These are phyloP conservation scores for Mycena filopes DNA, from an alignment of 768 basidiomycete species.

Conservation along the genomic window DNA sequence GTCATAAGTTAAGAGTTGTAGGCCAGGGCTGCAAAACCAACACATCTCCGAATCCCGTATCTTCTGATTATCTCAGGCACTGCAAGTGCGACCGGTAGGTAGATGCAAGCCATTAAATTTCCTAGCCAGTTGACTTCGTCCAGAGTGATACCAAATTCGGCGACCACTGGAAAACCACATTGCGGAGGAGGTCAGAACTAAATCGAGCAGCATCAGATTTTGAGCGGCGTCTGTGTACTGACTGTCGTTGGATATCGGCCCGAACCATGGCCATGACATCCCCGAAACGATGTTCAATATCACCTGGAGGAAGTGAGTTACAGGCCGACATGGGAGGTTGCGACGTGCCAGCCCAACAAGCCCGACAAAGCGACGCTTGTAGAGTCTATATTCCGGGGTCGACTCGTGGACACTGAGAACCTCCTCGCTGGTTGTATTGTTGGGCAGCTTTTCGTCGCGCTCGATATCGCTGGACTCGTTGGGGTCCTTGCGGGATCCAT, in stretches of 20 bases:
- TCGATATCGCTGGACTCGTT: constrained; percentile 12
- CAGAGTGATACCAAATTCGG: constrained; percentile 74
- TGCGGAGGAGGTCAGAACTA: background rate
- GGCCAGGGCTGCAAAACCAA: constrained; percentile 48
- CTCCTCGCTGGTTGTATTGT: background rate
- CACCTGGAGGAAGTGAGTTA: constrained; percentile 51
- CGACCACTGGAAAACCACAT: constrained; percentile 55
- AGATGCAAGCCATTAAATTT: constrained; percentile 71
- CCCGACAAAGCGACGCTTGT: constrained; percentile 76
- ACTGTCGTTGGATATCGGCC: constrained; percentile 82
- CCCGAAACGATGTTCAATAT: constrained; percentile 70
- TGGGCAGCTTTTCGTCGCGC: background rate
- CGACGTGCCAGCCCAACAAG: constrained; percentile 66
- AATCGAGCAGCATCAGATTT: background rate
- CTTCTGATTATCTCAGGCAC: constrained; percentile 67
- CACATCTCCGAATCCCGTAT: constrained; percentile 72
- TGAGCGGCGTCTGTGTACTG: constrained; percentile 29
- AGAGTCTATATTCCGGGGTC: constrained; percentile 63
- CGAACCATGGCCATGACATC: constrained; percentile 86
- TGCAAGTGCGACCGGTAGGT: constrained; percentile 68
- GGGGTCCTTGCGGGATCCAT: constrained; percentile 6
- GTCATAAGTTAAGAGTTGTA: constrained; percentile 12
- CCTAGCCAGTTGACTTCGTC: constrained; percentile 85
- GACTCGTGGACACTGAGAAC: constrained; percentile 28
- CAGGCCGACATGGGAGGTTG: background rate